Evolutionary conservation across 2,329 filamentous ascomycete genomes (phyloP), one percentile per base, ranked within the genome.

Genomic region (Colletotrichum liaoningense): DNA sequence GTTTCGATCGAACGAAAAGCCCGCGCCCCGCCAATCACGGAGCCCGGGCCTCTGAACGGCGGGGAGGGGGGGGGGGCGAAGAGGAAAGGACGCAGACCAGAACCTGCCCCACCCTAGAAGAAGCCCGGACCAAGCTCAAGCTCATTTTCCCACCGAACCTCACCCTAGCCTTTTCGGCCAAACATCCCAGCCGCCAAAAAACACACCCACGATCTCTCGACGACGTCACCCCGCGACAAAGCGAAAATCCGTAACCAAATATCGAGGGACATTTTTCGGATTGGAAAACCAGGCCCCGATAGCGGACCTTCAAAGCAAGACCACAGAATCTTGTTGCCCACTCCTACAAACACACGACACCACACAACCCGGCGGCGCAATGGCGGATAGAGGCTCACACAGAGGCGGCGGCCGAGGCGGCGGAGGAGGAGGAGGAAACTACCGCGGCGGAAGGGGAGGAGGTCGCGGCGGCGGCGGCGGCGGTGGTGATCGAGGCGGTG

Each of bases 371-470:
- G 19, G 16, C 42, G 42, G 28, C 60, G 7, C 63, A 16, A 89
- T 89, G 87, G 84, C 88, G 78, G 88, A 89, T 78, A 85, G 86
- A 85, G 83, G 82, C 69, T 81, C 82, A 67, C 82, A 88, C 76
- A 83, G 87, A 82, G 85, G 87, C 77, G 81, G 85, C 67, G 82
- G 84, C 54, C 80, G 82, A 59, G 82, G 83, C 77, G 84, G 83
- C 76, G 85, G 87, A 77, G 81, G 82, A 55, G 81, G 83, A 77
- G 84, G 83, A 76, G 86, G 87, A 78, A 84, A 84, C 12, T 80
- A 85, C 58, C 83, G 86, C 75, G 84, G 85, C 78, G 84, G 85
- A n/a, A 81, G 84, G 64, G 81, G 85, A 74, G 89, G 86, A 70
- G 85, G 82, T 46, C 79, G 81, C 72, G 83, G 80, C 66, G 82